Evolutionary conservation across 805 yeast genomes (phyloP).

Genomic region (Candida broadrunensis): DNA sequence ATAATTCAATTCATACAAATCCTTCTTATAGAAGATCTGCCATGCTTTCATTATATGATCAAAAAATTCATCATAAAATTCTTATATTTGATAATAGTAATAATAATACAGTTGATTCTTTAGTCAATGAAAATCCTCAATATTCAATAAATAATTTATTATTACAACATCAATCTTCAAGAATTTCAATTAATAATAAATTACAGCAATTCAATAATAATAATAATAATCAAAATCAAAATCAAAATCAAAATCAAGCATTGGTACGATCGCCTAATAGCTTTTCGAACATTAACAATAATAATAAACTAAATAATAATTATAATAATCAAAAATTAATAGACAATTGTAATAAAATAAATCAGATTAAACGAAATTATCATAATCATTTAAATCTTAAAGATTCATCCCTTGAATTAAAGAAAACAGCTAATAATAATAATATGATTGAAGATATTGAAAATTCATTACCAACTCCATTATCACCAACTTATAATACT

Average conservation of each 20-base stretch:
- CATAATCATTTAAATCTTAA: constrained; percentile 38
- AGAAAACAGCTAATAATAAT: constrained; percentile 19
- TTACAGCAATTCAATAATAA: constrained; percentile 17
- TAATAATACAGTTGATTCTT: neutral
- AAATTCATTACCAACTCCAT: constrained; percentile 1
- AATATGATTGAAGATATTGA: neutral
- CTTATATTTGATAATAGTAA: constrained; percentile 25
- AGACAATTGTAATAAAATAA: neutral
- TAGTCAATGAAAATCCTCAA: constrained; percentile 33
- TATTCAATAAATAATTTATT: constrained; percentile 35
- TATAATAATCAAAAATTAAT: neutral
- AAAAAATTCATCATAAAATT: constrained; percentile 28
- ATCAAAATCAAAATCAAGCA: constrained; percentile 2
- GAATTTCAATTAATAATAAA: constrained; percentile 28
- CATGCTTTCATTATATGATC: constrained; percentile 42
- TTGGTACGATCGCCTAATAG: neutral
- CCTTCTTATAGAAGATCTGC: constrained; percentile 44
- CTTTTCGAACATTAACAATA: neutral
- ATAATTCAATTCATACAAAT: constrained; percentile 38
- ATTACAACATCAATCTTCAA: constrained; percentile 36
- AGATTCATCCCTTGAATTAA: constrained; percentile 38
- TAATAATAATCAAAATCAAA: constrained; percentile 8
- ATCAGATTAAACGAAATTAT: neutral
- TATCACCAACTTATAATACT: constrained; percentile 1
- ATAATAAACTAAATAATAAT: neutral